Conservation (phyloP, 208 protist species). For the Leishmania mexicana region DNA sequence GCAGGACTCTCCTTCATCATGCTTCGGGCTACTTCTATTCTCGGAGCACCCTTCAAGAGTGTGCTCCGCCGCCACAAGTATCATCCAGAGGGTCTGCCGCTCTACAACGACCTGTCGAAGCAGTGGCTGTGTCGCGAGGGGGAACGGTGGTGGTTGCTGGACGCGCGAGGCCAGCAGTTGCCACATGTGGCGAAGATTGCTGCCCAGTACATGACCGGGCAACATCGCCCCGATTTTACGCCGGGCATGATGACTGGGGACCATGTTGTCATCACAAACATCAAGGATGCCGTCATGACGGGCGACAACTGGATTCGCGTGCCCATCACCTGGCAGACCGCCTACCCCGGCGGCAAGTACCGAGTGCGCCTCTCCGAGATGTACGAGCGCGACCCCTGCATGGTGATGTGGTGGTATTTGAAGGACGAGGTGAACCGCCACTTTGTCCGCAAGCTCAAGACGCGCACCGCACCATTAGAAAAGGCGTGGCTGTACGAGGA, state of each 20-base stretch:
- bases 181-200: conserved; percentile 79
- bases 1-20: conserved; percentile 24
- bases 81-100: conserved; percentile 84
- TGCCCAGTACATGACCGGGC: conserved; percentile 90
- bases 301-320: conserved; percentile 90
- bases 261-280: conserved; percentile 91
- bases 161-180: conserved; percentile 88
- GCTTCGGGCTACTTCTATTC: conserved; percentile 45
- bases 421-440: conserved; percentile 91
- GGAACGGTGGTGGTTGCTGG: conserved; percentile 91
- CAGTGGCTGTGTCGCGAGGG: conserved; percentile 91
- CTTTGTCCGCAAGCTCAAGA: conserved; percentile 93
- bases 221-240: conserved; percentile 90
- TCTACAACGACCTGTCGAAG: conserved; percentile 92
- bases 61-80: conserved; percentile 91
- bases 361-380: conserved; percentile 89
- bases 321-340: conserved; percentile 92
- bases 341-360: conserved; percentile 92
- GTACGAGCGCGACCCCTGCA: conserved; percentile 94
- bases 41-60: conserved; percentile 82
- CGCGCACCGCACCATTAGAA: conserved; percentile 83
- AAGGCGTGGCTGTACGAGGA: conserved; percentile 94
- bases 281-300: conserved; percentile 92
- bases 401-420: conserved; percentile 93
- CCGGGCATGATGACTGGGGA: conserved; percentile 91